Evolutionary conservation across 1,284 basidiomycete genomes (phyloP), one percentile per base, ranked within the genome.

Genomic region (Apiotrichum gamsii): DNA sequence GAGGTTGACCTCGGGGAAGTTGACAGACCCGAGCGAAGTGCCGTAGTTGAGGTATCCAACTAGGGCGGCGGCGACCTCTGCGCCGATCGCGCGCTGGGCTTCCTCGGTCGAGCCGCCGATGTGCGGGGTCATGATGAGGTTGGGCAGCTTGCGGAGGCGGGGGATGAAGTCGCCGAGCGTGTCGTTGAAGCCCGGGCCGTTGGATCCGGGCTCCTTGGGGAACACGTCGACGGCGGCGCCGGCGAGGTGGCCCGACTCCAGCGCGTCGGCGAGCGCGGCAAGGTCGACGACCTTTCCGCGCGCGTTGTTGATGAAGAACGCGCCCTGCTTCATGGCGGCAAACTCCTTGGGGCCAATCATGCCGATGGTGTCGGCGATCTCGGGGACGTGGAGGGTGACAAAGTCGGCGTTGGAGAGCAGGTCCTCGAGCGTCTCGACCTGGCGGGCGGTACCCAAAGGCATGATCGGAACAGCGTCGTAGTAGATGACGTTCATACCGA

Each of bases 71-170:
- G 89, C 83, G 35, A 99, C 95, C 73, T 99, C 95, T 56, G 89
- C 84, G 25, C 95, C 95, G 59, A 99, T 98, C 81, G 94, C 90
- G 40, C 84, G 81, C 74, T 99, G 95, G 4, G 95, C 95, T 73
- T 99, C 95, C 72, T 98, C 95, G 11, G 95, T 99, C 34, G 90
- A 96, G 36, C 95, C 95, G 52, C 95, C 95, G 61, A 99, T 97
- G 70, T 99, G 95, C 16, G 95, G 95, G 0, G 93, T 96, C 60
- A 96, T 83, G 67, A 96, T 91, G 55, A 95, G 80, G 72, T 96
- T 96, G 40, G 85, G 82, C 49, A 88, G 75, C 3, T 76, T 73
- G 50, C 87, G 80, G 30, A 96, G 79, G 21, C 81, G 74, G 51
- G 79, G 82, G 15, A 86, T 78, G 83, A 90, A 96, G 2, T 80